Evolutionary conservation across 2,329 filamentous ascomycete species (phyloP).

Genomic region (Rhynchosporium agropyri): DNA sequence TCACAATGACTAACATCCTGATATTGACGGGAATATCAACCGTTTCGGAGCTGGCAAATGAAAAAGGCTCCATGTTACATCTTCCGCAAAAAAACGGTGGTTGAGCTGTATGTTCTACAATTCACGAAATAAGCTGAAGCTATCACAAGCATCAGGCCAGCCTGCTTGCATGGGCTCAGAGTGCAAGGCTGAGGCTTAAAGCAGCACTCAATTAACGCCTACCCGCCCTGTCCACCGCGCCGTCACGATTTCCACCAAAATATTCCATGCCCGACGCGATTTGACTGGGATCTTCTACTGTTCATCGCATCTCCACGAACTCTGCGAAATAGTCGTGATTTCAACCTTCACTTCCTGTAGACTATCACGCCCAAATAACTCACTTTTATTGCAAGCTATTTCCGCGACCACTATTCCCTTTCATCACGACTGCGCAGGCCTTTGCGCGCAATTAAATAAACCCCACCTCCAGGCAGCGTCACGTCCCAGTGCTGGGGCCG

Average conservation of each 20-base stretch:
- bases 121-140: background rate
- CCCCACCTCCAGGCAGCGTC: slow-evolving; percentile 8
- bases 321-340: background rate
- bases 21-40: slow-evolving; percentile 73
- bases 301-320: background rate
- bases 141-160: background rate
- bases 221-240: background rate
- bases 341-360: background rate
- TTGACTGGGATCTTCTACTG: background rate
- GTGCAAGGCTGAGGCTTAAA: slow-evolving; percentile 7
- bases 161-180: slow-evolving; percentile 1
- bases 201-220: slow-evolving; percentile 10
- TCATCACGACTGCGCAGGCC: background rate
- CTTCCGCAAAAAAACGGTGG: slow-evolving; percentile 22
- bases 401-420: slow-evolving; percentile 4
- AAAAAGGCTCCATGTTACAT: slow-evolving; percentile 84
- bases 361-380: background rate
- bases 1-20: slow-evolving; percentile 54
- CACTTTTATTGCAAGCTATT: background rate
- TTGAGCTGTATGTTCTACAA: background rate
- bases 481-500: slow-evolving; percentile 5
- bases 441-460: background rate
- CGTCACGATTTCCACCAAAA: slow-evolving; percentile 13
- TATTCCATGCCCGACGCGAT: slow-evolving; percentile 16
- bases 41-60: slow-evolving; percentile 87